Evolutionary conservation across 1,284 basidiomycete species (phyloP), one percentile per base, ranked within the genome.

Genomic region (Acaromyces ingoldii): DNA sequence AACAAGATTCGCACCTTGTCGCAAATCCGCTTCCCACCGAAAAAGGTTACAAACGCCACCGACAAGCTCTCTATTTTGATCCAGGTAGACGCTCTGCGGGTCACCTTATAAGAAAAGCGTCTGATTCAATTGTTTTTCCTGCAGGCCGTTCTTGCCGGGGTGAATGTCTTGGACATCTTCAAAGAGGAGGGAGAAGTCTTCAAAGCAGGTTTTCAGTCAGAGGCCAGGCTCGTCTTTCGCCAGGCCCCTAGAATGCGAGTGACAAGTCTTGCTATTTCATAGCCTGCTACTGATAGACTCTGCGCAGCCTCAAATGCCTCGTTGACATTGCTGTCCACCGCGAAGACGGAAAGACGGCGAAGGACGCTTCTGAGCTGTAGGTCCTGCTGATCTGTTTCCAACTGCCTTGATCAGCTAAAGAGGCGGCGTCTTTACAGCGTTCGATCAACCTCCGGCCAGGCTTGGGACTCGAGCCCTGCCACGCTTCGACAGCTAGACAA

Each of bases 41-140:
- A 47, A 6, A 64, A 63, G 39, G 38, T 72, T 1, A 50, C 25
- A 13, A 24, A 43, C 6, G 56, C 59, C 4, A 49, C 57, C 6
- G 69, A 72, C 43, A 72, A 72, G 38, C 49, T 70, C 15, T 60
- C 58, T 11, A 48, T 72, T 11, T 55, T 72, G 25, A 58, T 70
- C 7, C 67, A 70, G 39, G 62, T 44, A 5, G 37, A 11, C 10
- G 11, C 9, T 11, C 37, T 50, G 10, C 25, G 26, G 7, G 19
- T 46, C 10, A 15, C 33, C 13, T n/a, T n/a, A n/a, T n/a, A n/a
- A n/a, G n/a, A n/a, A n/a, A 30, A 2, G 29, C 15, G 11, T 17
- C 24, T 17, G 22, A 28, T 15, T 4, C 15, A 4, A 11, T 1
- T 31, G 7, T 22, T 21, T 45, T n/a, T 45, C n/a, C 36, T 51